Evolutionary conservation across 116 monocot genomes (phyloP).

Genomic region (Zostera marina): DNA sequence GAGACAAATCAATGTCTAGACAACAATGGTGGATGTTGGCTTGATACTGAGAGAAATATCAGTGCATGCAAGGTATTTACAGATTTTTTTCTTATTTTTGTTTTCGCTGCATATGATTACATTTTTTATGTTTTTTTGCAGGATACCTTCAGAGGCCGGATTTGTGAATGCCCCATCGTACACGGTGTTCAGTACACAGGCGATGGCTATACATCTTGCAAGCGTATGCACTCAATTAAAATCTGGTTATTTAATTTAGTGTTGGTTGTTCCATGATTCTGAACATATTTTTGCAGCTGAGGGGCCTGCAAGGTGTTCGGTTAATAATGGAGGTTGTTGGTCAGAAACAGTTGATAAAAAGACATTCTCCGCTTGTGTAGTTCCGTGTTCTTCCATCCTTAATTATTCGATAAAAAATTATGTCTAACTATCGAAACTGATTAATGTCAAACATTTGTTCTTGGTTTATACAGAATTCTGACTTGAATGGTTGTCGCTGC

Average conservation of each 20-base stretch:
- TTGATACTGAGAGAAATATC: conserved; percentile 27
- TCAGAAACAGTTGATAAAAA: conserved; percentile 26
- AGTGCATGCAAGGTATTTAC: conserved; percentile 65
- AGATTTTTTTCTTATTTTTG: background rate
- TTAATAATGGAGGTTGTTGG: conserved; percentile 67
- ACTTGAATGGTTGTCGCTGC: conserved; percentile 51
- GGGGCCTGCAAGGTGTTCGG: conserved; percentile 61
- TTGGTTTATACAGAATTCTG: conserved; percentile 23
- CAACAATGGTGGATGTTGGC: conserved; percentile 74
- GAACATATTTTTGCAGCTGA: conserved; percentile 26
- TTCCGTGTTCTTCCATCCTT: conserved; percentile 11
- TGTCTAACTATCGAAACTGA: background rate
- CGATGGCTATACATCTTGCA: conserved; percentile 19
- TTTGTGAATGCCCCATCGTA: conserved; percentile 15
- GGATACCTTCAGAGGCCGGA: conserved; percentile 20
- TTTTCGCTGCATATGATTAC: background rate
- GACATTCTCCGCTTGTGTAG: conserved; percentile 57
- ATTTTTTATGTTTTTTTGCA: background rate
- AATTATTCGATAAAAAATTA: background rate
- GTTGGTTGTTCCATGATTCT: background rate
- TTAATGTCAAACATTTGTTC: background rate
- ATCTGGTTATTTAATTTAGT: background rate
- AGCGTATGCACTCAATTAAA: conserved; percentile 1
- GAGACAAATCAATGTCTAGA: conserved; percentile 79
- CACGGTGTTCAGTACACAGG: conserved; percentile 15